Base-by-base conservation (phyloP, 208 protist genomes). In the Porcisia hertigi region DNA sequence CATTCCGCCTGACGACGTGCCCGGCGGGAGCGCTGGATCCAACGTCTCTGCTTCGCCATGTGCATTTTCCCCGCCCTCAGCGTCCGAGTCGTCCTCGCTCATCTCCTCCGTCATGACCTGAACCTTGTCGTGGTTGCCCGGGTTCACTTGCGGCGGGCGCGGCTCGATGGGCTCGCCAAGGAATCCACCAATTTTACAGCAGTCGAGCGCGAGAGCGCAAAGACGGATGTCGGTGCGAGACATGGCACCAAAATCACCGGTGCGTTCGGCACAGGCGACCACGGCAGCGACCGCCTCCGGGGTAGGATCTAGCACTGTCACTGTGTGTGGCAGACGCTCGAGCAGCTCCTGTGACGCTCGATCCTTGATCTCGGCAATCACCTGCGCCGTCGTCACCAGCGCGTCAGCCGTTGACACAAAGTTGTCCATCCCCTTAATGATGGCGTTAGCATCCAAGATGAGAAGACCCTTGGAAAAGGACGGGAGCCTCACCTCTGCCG, bases 171-270 rank as follows among this genome's bases (percentile, higher is more conserved):
- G 84, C 41, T 75, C 53, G 4, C 75, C 63, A 43, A 96, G 72
- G 43, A 73, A 76, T 16, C 79, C 78, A 0, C 72, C 86, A 14
- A 82, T 81, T 23, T 70, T 82, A 81, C 91, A 94, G 83, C 92
- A 94, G 76, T 96, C 91, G 23, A 95, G 73, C 47, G 95, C 93
- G 20, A 98, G 75, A 0, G 93, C 95, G 69, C 91, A 95, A 52
- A 98, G 79, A 14, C 91, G 89, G 71, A 98, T 88, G 79, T 99
- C 97, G 11, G 95, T 96, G 45, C 86, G 82, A 20, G 95, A 98
- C 69, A 99, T 88, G 12, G 88, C 86, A 8, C 92, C 90, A 12
- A 96, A 84, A 73, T 99, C 97, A 69, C 97, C 97, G 3, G 96
- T 98, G 63, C 89, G 84, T 65, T 91, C 89, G 9, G 96, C 92